Conservation (phyloP, 305 asterid genomes). For the Rubia tinctorum region DNA sequence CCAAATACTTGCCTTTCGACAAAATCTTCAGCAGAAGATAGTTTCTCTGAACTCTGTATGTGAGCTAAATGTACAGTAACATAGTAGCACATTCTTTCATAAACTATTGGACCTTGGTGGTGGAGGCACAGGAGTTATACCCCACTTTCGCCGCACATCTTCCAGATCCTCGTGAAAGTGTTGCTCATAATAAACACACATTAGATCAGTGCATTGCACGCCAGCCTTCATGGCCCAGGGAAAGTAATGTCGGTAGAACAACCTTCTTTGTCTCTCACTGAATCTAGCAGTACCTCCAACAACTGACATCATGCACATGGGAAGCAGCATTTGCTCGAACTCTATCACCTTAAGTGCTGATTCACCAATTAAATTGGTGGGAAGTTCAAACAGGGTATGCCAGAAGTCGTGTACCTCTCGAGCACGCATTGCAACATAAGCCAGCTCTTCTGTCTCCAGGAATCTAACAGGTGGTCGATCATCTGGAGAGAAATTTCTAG, state of each 20-base stretch:
- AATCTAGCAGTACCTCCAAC: slow-evolving; percentile 83
- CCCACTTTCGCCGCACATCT: slow-evolving; percentile 72
- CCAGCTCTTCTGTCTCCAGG: slow-evolving; percentile 90
- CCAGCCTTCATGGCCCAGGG: slow-evolving; percentile 95
- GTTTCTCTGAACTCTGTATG: not conserved
- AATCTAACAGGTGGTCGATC: slow-evolving; percentile 94
- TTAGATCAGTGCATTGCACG: slow-evolving; percentile 61
- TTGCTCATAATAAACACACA: slow-evolving; percentile 82
- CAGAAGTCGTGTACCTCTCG: slow-evolving; percentile 97
- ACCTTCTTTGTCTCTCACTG: slow-evolving; percentile 60
- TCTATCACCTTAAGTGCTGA: slow-evolving; percentile 87
- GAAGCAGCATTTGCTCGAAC: slow-evolving; percentile 93
- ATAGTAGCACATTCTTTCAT: not conserved
- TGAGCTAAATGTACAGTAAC: not conserved
- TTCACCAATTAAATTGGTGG: slow-evolving; percentile 92
- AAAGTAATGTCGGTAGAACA: slow-evolving; percentile 85
- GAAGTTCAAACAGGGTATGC: slow-evolving; percentile 90
- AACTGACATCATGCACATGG: slow-evolving; percentile 90
- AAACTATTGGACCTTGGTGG: slow-evolving; percentile 16
- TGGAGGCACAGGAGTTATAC: slow-evolving; percentile 76
- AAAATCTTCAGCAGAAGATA: not conserved
- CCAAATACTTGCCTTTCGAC: not conserved
- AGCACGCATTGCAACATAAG: slow-evolving; percentile 94
- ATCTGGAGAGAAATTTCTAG: slow-evolving; percentile 90
- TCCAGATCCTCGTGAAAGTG: slow-evolving; percentile 89